phyloP scores from a whole-genome alignment of 345 rosid genomes.

The Atalantia buxifolia region DNA sequence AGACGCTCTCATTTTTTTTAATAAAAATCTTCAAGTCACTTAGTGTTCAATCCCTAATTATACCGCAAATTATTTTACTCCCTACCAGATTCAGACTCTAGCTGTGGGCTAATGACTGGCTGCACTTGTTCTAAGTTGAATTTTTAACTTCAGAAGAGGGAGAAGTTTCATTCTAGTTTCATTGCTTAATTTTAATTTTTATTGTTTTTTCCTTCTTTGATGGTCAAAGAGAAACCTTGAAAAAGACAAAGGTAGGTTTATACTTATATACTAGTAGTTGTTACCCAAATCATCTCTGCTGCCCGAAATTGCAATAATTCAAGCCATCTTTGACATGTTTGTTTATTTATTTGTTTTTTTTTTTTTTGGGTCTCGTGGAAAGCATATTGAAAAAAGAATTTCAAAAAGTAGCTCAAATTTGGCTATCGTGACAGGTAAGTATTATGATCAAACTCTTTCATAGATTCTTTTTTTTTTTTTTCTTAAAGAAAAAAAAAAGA shows the following conservation, averaged over 20 bases:
- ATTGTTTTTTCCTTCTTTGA: neutral
- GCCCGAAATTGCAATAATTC: neutral
- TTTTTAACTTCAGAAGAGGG: neutral
- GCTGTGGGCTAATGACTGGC: no score
- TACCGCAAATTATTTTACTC: neutral
- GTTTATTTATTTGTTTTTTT: neutral
- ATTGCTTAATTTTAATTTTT: neutral
- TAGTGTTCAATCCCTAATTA: rapidly evolving
- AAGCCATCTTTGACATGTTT: neutral
- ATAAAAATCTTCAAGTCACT: no score
- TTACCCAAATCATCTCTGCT: neutral
- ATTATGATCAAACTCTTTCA: neutral
- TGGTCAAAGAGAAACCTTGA: neutral
- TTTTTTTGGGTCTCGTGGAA: neutral
- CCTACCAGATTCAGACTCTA: neutral
- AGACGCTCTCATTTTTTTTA: rapidly evolving
- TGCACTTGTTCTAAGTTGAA: neutral
- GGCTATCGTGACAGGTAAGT: neutral
- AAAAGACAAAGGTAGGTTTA: neutral
- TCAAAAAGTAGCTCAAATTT: neutral
- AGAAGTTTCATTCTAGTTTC: neutral
- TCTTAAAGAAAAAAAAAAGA: no score
- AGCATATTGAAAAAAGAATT: neutral
- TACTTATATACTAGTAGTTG: neutral
- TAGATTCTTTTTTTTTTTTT: neutral